Evolutionary conservation across 2,329 filamentous ascomycete genomes (phyloP), one percentile per base, ranked within the genome.

Genomic region (Dissoconium aciculare): DNA sequence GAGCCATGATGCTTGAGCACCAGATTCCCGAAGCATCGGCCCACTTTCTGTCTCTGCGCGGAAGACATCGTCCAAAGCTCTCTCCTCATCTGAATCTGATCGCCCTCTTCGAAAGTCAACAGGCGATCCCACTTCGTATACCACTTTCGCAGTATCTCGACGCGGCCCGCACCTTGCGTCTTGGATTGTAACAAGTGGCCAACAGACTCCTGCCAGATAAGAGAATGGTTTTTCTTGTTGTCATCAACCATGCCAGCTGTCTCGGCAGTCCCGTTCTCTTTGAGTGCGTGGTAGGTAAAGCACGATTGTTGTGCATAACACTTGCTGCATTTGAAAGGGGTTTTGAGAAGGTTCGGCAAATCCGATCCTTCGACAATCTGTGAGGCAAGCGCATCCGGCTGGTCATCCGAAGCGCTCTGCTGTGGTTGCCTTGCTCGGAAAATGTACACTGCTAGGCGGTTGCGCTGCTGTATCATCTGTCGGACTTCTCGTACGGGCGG

Each of bases 11-110:
- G 42, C 42, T 87, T 75, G 40, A 98, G 78, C 19, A 89, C 65
- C 11, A 98, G 75, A 44, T 87, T 77, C 6, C 81, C 73, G 53
- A 95, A 95, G 53, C 89, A 95, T 32, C 87, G 72, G 2, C 85
- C 85, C 6, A 87, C 66, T 47, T 78, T 80, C 54, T 98, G 84
- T 27, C 89, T 76, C 52, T 95, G 83, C 1, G 63, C 65, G 51
- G 89, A 94, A 13, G 85, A 60, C 80, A 98, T 91, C 0, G 85
- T 94, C 89, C 89, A 98, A 2, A 98, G 62, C 52, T 98, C 89
- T 41, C 84, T 69, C 38, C 84, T 74, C 40, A 84, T 78, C 47
- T 80, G 91, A 51, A 89, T 78, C 49, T 79, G 74, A 46, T 92
- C 84, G 45, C 78, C 82, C 53, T 98, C 89, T 59, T 98, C 89